Evolutionary conservation across 805 yeast species (phyloP).

Genomic region (Lipomyces oligophaga): DNA sequence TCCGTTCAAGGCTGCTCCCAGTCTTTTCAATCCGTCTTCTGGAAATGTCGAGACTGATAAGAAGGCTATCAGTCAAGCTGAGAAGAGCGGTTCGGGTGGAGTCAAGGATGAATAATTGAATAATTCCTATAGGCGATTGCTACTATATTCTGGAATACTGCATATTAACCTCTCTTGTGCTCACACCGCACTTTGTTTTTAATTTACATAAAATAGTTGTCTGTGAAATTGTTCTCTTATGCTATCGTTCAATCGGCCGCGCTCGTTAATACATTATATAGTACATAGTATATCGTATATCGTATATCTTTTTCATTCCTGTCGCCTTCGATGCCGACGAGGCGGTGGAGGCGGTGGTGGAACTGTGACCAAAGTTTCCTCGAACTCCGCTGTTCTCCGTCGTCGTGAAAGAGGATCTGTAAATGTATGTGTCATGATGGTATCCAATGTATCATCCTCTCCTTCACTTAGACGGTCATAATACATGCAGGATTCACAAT

Average conservation of each 20-base stretch:
- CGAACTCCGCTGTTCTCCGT: background rate
- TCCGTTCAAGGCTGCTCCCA: constrained; percentile 86
- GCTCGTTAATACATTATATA: no score
- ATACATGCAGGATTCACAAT: constrained; percentile 30
- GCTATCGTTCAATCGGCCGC: no score
- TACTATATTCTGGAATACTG: no score
- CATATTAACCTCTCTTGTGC: no score
- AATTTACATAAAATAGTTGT: no score
- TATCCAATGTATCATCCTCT: constrained; percentile 20
- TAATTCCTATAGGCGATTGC: no score
- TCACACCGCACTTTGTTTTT: no score
- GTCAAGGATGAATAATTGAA: constrained; percentile 73
- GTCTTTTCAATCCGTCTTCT: constrained; percentile 57
- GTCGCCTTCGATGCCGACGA: background rate
- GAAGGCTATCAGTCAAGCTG: constrained; percentile 79
- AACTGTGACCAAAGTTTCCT: background rate
- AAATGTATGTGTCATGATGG: constrained; percentile 18
- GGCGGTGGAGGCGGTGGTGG: background rate
- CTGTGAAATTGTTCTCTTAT: no score
- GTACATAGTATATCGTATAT: background rate
- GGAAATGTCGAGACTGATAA: constrained; percentile 72
- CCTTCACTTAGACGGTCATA: constrained; percentile 27
- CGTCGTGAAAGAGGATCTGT: constrained; percentile 6
- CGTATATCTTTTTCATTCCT: background rate
- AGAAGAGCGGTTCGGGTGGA: constrained; percentile 74